Evolutionary conservation across 2,329 filamentous ascomycete species (phyloP), one percentile per base, ranked within the genome.

Genomic region (Boeremia lycopersici): DNA sequence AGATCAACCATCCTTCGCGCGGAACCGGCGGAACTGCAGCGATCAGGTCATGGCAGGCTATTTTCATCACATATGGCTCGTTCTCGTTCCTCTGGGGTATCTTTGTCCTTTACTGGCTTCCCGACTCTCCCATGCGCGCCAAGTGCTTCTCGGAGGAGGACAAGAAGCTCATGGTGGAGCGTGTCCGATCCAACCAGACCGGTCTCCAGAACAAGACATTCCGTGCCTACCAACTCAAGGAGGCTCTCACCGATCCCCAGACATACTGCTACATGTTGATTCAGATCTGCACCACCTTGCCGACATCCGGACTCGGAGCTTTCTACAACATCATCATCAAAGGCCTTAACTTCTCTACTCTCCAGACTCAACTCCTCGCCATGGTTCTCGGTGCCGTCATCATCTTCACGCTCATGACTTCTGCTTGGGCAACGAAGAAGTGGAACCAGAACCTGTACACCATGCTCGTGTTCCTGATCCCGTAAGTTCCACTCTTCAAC

Each of bases 331-430:
- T 92, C 63, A 88, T 93, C 64, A 90, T 92, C 73, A 83, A 68
- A n/a, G 71, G 81, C 50, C 86, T 92, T 54, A 76, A 86, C 0
- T 93, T 91, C 65, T 81, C 77, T 0, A 76, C 78, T 0, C 78
- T 91, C 6, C 76, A 92, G 72, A 90, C 89, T 0, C 89, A 91
- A 74, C 77, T 93, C 1, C 77, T 93, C 23, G 83, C 87, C 34
- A 91, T 92, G 87, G 89, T 91, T 0, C 78, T 90, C 0, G 89
- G 89, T 5, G 84, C 83, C 34, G 89, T 89, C 62, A 91, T 91
- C 63, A 89, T 92, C 57, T 78, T 87, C 42, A 83, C 91, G 4
- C 78, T 92, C 1, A 76, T 91, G 25, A 77, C 78, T 0, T 89
- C 87, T 0, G 82, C 85, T 0, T 91, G 82, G 82, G 67, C 91